Evolutionary conservation across 805 yeast genomes (phyloP).

Genomic region (Cyberlindnera maclurae): DNA sequence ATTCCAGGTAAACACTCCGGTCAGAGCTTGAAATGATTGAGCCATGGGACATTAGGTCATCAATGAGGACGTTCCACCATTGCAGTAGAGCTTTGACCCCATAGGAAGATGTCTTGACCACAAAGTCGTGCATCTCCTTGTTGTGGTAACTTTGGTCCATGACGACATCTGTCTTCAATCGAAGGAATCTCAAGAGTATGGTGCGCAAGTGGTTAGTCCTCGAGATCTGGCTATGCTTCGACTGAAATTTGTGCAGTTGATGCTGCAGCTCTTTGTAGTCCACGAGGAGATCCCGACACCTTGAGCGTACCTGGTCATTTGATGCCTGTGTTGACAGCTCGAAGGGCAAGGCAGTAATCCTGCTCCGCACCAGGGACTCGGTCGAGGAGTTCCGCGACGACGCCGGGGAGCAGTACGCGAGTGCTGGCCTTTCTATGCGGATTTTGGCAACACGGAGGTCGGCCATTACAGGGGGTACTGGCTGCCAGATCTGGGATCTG

Average conservation of each 20-base stretch:
- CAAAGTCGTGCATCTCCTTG: slow-evolving; percentile 7
- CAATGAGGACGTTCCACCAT: slow-evolving; percentile 10
- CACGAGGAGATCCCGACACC: slow-evolving; percentile 9
- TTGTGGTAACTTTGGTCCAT: slow-evolving; percentile 3
- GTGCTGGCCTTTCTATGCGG: background rate
- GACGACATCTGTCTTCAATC: slow-evolving; percentile 5
- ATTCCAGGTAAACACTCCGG: slow-evolving; percentile 11
- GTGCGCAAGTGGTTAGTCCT: slow-evolving; percentile 8
- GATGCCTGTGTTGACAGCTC: slow-evolving; percentile 4
- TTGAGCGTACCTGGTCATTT: slow-evolving; percentile 5
- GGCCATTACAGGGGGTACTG: background rate
- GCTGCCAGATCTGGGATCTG: background rate
- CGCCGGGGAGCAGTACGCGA: slow-evolving; percentile 1
- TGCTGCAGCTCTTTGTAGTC: slow-evolving; percentile 13
- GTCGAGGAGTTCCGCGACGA: slow-evolving; percentile 2
- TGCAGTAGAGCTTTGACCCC: slow-evolving; percentile 7
- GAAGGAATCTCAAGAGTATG: slow-evolving; percentile 8
- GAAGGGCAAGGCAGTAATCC: slow-evolving; percentile 6
- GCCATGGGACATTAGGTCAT: slow-evolving; percentile 3
- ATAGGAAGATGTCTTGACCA: slow-evolving; percentile 5
- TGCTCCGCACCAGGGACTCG: slow-evolving; percentile 2
- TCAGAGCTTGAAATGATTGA: slow-evolving; percentile 8
- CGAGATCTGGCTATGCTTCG: slow-evolving; percentile 5
- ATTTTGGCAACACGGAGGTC: background rate
- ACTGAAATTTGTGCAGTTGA: slow-evolving; percentile 5